phyloP scores from a whole-genome alignment of 192 early-diverging fungal species.

The Coemansia furcata region DNA sequence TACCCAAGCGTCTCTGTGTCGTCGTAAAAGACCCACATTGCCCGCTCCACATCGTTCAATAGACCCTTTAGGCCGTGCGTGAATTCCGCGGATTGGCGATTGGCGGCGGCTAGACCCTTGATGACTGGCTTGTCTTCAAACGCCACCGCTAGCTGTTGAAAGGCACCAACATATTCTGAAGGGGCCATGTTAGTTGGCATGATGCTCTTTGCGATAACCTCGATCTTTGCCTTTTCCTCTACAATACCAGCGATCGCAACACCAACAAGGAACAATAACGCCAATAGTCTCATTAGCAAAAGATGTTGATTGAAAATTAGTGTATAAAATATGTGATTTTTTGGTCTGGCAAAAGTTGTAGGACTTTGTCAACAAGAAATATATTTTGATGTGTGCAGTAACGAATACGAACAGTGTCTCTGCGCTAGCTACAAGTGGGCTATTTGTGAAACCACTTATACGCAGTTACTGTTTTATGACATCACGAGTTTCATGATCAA shows the following conservation, averaged over 20 bases:
- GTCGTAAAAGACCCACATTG: slow-evolving; percentile 33
- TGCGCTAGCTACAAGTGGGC: background rate
- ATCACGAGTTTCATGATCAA: background rate
- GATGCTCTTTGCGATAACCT: background rate
- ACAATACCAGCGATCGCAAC: background rate
- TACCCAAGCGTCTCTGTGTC: slow-evolving; percentile 13
- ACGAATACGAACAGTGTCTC: background rate
- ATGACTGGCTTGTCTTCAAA: slow-evolving; percentile 1
- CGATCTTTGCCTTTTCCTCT: slow-evolving; percentile 2
- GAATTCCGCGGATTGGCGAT: slow-evolving; percentile 11
- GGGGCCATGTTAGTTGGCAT: background rate
- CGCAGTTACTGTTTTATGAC: background rate
- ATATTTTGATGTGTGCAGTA: background rate
- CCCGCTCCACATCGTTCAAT: slow-evolving; percentile 20
- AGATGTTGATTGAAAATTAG: background rate
- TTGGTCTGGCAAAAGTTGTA: background rate
- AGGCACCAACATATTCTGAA: slow-evolving; percentile 3
- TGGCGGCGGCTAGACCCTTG: background rate
- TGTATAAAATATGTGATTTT: background rate
- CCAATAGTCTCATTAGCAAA: background rate
- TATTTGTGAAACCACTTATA: background rate
- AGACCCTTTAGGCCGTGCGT: slow-evolving; percentile 9
- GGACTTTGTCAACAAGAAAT: background rate
- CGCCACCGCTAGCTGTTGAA: slow-evolving; percentile 17
- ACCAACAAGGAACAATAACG: background rate